These are phyloP conservation scores for Suillus cothurnatus DNA, from an alignment of 768 basidiomycete genomes.

Conservation along the genomic window DNA sequence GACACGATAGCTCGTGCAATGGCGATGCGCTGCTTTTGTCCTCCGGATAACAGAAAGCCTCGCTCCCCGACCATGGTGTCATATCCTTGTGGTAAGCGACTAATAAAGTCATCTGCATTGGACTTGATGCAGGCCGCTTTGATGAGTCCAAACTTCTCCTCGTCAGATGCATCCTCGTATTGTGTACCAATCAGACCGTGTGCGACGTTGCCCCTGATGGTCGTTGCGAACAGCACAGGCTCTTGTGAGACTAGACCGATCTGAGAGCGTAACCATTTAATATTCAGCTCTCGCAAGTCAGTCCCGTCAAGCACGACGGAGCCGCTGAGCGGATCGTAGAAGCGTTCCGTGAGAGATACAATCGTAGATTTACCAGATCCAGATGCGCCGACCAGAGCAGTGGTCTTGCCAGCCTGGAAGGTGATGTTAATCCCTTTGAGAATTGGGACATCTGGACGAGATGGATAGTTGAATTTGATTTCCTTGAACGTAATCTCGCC, in stretches of 20 bases:
- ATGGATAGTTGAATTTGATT: constrained; percentile 58
- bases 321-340: constrained; percentile 52
- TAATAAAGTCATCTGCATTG: constrained; percentile 54
- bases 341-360: constrained; percentile 50
- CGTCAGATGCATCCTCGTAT: constrained; percentile 41
- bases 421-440: constrained; percentile 43
- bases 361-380: constrained; percentile 44
- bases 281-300: constrained; percentile 46
- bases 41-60: constrained; percentile 51
- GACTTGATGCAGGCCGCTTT: constrained; percentile 51
- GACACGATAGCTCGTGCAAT: constrained; percentile 55
- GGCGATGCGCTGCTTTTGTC: constrained; percentile 55
- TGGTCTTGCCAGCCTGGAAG: constrained; percentile 46
- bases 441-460: constrained; percentile 48
- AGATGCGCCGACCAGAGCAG: constrained; percentile 42
- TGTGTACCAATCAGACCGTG: constrained; percentile 46
- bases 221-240: constrained; percentile 49
- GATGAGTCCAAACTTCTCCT: constrained; percentile 46
- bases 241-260: constrained; percentile 57
- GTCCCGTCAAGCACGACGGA: constrained; percentile 46
- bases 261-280: constrained; percentile 52
- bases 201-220: constrained; percentile 48
- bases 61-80: constrained; percentile 53
- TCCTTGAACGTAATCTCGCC: constrained; percentile 51
- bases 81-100: constrained; percentile 48